These are phyloP conservation scores for Dalechampia spathulata DNA, from an alignment of 441 rosid species.

Conservation along the genomic window DNA sequence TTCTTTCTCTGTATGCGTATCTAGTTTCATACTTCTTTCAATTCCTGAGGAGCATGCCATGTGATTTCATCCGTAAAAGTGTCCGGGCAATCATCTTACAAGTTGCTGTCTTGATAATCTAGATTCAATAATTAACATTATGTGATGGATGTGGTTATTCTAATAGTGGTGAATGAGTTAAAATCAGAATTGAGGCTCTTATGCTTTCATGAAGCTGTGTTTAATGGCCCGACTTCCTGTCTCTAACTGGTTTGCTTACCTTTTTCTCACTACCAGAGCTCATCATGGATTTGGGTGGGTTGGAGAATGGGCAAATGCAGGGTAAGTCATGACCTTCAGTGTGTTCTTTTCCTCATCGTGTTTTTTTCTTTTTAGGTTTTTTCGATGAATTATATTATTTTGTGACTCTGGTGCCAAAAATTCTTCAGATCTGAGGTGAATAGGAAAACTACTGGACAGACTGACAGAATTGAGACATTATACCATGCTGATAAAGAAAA, in stretches of 20 bases:
- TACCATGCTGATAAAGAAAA: conserved; percentile 94
- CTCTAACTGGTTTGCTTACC: conserved; percentile 7
- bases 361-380: too few relatives aligned
- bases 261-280: conserved; percentile 42
- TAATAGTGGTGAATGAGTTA: background rate
- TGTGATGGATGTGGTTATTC: background rate
- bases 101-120: background rate
- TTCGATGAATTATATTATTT: background rate
- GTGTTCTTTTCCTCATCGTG: background rate
- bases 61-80: background rate
- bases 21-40: background rate
- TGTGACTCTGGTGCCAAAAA: background rate
- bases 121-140: background rate
- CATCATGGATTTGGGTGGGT: conserved; percentile 99
- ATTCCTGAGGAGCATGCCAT: background rate
- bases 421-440: conserved; percentile 57
- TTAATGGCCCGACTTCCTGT: background rate
- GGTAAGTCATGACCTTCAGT: conserved; percentile 36
- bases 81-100: background rate
- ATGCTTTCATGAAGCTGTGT: background rate
- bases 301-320: conserved; percentile 98
- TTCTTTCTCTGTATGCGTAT: conserved; percentile 6
- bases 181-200: background rate
- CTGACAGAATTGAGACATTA: conserved; percentile 79
- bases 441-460: conserved; percentile 60